Percentiles rank a stretch among this genome's conserved stretches.
Conservation (phyloP, 805 yeast genomes). For the Lipomyces lipofer region DNA sequence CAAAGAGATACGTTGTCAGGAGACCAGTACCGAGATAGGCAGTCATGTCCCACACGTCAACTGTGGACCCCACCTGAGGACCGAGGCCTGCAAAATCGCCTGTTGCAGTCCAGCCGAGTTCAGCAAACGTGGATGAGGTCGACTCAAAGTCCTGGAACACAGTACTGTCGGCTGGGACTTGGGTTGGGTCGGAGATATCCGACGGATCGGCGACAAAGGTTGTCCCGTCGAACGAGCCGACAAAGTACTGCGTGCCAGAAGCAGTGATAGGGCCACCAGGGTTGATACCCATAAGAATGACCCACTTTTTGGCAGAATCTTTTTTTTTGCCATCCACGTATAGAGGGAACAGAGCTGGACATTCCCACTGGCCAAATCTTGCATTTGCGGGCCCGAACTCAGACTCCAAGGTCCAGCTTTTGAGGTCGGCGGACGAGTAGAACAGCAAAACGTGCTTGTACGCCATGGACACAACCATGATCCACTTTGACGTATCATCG, state of each 20-base stretch:
- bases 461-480: constrained; percentile 14
- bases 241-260: constrained; percentile 44
- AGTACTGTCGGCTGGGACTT: neutral
- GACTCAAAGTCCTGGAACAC: neutral
- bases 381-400: constrained; percentile 7
- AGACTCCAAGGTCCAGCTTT: constrained; percentile 4
- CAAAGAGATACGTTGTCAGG: neutral
- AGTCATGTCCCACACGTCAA: neutral
- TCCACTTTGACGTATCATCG: constrained; percentile 1
- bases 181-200: neutral
- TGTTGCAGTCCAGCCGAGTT: constrained; percentile 22
- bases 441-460: constrained; percentile 2
- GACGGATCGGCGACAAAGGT: constrained; percentile 40
- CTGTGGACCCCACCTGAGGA: neutral
- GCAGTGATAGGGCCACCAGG: constrained; percentile 48
- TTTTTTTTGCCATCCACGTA: constrained; percentile 33
- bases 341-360: constrained; percentile 44
- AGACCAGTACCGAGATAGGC: neutral
- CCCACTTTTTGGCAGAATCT: constrained; percentile 40
- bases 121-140: constrained; percentile 32
- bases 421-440: constrained; percentile 4
- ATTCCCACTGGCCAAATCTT: constrained; percentile 46
- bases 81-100: constrained; percentile 3
- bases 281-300: constrained; percentile 44
- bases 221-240: constrained; percentile 47